A percentile compares a stretch with the other conserved stretches of the same genome.
Evolutionary conservation across 257 asterid genomes (phyloP).

Genomic region (Capsicum pubescens): DNA sequence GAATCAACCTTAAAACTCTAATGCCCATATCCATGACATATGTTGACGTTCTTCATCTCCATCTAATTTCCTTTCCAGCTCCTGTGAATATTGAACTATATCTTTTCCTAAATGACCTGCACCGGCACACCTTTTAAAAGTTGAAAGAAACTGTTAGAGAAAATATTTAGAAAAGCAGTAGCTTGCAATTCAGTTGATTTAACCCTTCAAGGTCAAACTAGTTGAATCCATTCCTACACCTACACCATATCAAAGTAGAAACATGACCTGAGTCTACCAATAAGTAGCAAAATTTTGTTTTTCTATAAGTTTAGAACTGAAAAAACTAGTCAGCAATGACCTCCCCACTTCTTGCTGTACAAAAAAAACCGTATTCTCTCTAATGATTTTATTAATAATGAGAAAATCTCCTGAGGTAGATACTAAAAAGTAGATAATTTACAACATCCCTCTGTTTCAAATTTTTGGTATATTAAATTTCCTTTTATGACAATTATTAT

Average conservation of each 20-base stretch:
- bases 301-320: neutral
- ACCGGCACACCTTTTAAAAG: conserved; percentile 79
- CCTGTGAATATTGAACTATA: conserved; percentile 67
- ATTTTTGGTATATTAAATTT: no score
- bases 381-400: neutral
- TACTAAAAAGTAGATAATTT: neutral
- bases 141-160: conserved; percentile 28
- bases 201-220: conserved; percentile 4
- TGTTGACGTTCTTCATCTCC: conserved; percentile 73
- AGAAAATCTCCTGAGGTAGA: neutral
- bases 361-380: neutral
- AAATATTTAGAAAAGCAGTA: conserved; percentile 14
- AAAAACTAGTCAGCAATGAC: conserved; percentile 4
- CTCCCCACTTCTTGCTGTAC: neutral
- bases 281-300: neutral
- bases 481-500: no score
- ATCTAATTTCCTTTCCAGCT: conserved; percentile 66
- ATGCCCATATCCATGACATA: conserved; percentile 83
- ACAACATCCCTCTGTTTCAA: neutral
- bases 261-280: neutral
- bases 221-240: neutral
- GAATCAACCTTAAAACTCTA: conserved; percentile 79
- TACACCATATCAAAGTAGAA: neutral
- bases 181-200: conserved; percentile 16
- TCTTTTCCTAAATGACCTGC: conserved; percentile 96